A percentile compares a stretch with the other conserved stretches of the same genome.
These are phyloP conservation scores for Cystofilobasidium bisporidii DNA, from an alignment of 768 basidiomycete species.

Conservation along the genomic window DNA sequence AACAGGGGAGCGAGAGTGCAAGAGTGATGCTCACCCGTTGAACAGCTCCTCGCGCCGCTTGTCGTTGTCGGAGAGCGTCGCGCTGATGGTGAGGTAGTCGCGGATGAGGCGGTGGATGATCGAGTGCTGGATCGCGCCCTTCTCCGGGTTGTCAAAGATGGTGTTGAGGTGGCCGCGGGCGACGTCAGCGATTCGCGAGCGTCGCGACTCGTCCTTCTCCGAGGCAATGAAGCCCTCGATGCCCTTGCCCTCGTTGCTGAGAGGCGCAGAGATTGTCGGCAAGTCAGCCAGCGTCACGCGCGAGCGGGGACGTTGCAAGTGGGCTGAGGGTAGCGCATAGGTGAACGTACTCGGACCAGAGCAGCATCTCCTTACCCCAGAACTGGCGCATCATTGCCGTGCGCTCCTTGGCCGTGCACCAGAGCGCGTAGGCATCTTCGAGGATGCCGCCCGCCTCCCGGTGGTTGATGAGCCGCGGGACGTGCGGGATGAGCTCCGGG, in stretches of 20 bases:
- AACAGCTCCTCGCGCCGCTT: conserved; percentile 69
- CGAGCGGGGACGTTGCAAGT: no score
- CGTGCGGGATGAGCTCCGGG: conserved; percentile 62
- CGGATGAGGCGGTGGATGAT: conserved; percentile 77
- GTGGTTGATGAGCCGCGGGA: conserved; percentile 70
- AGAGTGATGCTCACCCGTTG: conserved; percentile 52
- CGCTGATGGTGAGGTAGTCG: conserved; percentile 61
- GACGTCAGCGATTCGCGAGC: conserved; percentile 51
- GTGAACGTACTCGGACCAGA: conserved; percentile 39
- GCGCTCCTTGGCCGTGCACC: conserved; percentile 74
- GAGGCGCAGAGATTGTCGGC: neutral
- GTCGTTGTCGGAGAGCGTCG: conserved; percentile 50
- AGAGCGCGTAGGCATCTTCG: conserved; percentile 79
- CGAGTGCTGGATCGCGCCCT: conserved; percentile 74
- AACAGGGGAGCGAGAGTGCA: neutral
- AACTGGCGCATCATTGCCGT: conserved; percentile 72
- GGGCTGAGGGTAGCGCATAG: neutral
- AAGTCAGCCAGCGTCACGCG: neutral
- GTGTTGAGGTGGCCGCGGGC: conserved; percentile 64
- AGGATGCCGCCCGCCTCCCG: conserved; percentile 73
- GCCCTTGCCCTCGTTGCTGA: conserved; percentile 38
- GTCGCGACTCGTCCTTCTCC: conserved; percentile 49
- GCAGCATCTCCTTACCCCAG: conserved; percentile 74
- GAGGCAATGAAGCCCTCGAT: conserved; percentile 59
- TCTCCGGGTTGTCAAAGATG: conserved; percentile 84